Conservation (phyloP, 352 stramenopile genomes). For the Phytophthora crassamura region DNA sequence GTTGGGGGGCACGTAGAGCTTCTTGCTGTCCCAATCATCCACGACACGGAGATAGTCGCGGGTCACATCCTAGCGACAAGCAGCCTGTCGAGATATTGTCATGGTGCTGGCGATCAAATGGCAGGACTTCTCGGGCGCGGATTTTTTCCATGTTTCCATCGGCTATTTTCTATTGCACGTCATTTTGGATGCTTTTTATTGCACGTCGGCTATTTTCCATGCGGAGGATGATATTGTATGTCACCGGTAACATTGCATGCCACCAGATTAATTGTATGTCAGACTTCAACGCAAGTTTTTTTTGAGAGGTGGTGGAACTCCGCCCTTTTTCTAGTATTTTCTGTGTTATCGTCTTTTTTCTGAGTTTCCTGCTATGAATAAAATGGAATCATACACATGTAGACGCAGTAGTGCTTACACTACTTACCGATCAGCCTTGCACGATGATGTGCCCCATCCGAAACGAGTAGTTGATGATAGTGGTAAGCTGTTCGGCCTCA, state of each 20-base stretch:
- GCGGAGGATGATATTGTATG: background rate
- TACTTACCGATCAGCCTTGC: background rate
- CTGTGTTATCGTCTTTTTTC: no score
- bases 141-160: background rate
- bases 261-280: background rate
- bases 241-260: no score
- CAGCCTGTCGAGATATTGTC: no score
- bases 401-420: background rate
- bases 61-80: no score
- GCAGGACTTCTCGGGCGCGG: no score
- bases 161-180: background rate
- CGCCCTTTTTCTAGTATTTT: no score
- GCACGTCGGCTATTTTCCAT: background rate
- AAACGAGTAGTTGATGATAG: background rate
- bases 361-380: background rate
- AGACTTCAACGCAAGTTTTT: no score
- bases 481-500: background rate
- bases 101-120: no score
- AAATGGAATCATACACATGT: background rate
- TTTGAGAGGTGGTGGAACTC: no score
- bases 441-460: slow-evolving; percentile 7
- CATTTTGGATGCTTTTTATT: background rate
- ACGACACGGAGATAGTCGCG: slow-evolving; percentile 27
- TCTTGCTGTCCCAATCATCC: slow-evolving; percentile 22
- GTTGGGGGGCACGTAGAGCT: slow-evolving; percentile 11